Evolutionary conservation across 2,329 filamentous ascomycete genomes (phyloP).

Genomic region (Curvularia eragrostidis): DNA sequence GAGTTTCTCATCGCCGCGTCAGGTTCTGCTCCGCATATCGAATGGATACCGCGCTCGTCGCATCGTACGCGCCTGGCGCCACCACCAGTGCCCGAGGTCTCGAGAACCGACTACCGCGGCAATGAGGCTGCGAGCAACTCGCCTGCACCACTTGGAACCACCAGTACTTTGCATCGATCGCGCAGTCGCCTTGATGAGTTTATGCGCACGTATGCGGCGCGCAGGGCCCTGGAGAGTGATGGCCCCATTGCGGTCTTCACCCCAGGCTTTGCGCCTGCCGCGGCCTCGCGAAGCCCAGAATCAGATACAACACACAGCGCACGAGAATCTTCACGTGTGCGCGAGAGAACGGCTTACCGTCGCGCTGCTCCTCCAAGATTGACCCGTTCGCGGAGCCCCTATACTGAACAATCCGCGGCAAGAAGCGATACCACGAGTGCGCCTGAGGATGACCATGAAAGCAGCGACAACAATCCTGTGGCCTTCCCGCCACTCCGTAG

Average conservation of each 20-base stretch:
- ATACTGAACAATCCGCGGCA: constrained; percentile 8
- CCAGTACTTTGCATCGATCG: constrained; percentile 22
- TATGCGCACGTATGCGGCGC: constrained; percentile 24
- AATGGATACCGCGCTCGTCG: constrained; percentile 26
- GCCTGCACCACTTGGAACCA: constrained; percentile 24
- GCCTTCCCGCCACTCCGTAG: constrained; percentile 47
- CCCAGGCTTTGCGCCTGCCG: constrained; percentile 46
- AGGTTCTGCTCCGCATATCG: constrained; percentile 21
- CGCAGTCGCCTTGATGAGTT: constrained; percentile 19
- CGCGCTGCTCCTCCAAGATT: constrained; percentile 14
- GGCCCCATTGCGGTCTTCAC: constrained; percentile 42
- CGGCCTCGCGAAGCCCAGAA: constrained; percentile 22
- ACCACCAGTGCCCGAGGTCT: constrained; percentile 46
- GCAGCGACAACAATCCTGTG: constrained; percentile 36
- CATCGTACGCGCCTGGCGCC: constrained; percentile 35
- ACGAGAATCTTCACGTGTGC: constrained; percentile 7
- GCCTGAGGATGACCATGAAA: constrained; percentile 31
- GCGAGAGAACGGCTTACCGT: constrained; percentile 19
- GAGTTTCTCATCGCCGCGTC: constrained; percentile 24
- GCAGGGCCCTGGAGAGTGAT: constrained; percentile 17
- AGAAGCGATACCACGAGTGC: constrained; percentile 13
- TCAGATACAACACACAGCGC: constrained; percentile 13
- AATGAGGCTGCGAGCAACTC: constrained; percentile 24
- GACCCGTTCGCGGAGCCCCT: constrained; percentile 24
- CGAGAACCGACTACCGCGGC: constrained; percentile 26